A percentile compares a stretch with the other conserved stretches of the same genome.
These are phyloP conservation scores for Sapria himalayana DNA, from an alignment of 345 rosid species.

Conservation along the genomic window DNA sequence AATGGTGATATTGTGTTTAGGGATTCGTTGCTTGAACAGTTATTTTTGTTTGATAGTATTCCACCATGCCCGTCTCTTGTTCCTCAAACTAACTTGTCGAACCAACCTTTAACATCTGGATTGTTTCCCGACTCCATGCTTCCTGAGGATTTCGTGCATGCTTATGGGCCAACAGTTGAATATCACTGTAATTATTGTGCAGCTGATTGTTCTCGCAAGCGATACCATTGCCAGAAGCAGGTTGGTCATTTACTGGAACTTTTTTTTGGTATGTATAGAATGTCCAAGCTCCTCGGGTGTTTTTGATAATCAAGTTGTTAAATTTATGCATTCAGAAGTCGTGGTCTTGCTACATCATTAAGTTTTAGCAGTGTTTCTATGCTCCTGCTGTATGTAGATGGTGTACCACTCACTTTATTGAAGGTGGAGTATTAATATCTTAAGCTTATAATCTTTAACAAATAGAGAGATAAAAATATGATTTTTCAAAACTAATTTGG, in stretches of 20 bases:
- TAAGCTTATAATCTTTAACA: too few relatives aligned
- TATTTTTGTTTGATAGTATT: slow-evolving; percentile 49
- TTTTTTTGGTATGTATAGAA: not conserved
- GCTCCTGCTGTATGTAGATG: too few relatives aligned
- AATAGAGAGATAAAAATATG: too few relatives aligned
- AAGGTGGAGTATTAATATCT: too few relatives aligned
- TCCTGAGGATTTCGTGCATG: slow-evolving; percentile 52
- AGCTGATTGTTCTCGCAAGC: slow-evolving; percentile 95
- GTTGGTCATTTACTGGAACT: slow-evolving; percentile 19
- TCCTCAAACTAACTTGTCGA: slow-evolving; percentile 27
- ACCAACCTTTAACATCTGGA: slow-evolving; percentile 36
- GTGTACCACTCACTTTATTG: too few relatives aligned
- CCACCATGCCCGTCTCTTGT: slow-evolving; percentile 25
- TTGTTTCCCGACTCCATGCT: slow-evolving; percentile 49
- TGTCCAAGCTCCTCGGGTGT: too few relatives aligned
- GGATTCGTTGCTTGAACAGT: slow-evolving; percentile 40
- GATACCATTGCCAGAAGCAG: slow-evolving; percentile 97
- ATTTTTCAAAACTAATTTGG: too few relatives aligned
- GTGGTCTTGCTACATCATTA: too few relatives aligned
- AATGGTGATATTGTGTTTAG: slow-evolving; percentile 19
- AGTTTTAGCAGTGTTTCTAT: too few relatives aligned
- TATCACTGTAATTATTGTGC: slow-evolving; percentile 98
- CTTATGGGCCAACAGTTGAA: slow-evolving; percentile 80
- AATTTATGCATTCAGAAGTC: too few relatives aligned
- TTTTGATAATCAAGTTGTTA: too few relatives aligned